phyloP scores from a whole-genome alignment of 495 filamentous ascomycete genomes.

The Aspergillus indologenus region DNA sequence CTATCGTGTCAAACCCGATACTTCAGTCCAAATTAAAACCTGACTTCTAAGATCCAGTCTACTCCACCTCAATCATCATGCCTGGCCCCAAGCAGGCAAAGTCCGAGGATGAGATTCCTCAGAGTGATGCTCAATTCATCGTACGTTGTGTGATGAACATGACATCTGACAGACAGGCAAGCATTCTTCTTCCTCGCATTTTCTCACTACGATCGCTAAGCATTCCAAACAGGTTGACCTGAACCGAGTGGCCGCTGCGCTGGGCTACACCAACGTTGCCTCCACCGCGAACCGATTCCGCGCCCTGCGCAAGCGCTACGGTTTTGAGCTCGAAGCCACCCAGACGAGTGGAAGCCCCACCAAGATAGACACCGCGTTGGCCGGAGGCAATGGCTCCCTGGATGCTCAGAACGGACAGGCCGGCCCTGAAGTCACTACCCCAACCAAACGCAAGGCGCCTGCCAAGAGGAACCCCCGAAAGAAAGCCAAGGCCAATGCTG shows the following conservation, averaged over 20 bases:
- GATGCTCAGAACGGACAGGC: background rate
- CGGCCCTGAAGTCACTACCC: background rate
- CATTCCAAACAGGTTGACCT: conserved; percentile 26
- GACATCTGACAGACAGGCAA: conserved; percentile 13
- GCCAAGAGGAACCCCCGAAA: conserved; percentile 4
- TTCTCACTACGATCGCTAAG: background rate
- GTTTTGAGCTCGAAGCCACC: background rate
- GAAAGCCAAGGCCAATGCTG: conserved; percentile 6
- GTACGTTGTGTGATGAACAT: conserved; percentile 19
- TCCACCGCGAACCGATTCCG: conserved; percentile 34
- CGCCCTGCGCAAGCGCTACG: conserved; percentile 27
- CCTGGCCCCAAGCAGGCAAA: background rate
- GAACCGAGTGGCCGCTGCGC: conserved; percentile 18
- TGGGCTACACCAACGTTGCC: conserved; percentile 30
- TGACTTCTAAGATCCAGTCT: background rate
- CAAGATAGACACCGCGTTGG: background rate
- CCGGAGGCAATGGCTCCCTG: background rate
- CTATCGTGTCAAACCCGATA: background rate
- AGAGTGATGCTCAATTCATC: conserved; percentile 16
- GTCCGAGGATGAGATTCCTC: conserved; percentile 1
- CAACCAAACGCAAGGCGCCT: background rate
- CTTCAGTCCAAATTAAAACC: background rate
- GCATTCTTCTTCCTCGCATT: background rate
- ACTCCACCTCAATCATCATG: background rate
- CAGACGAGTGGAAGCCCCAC: background rate